Evolutionary conservation across 2,329 filamentous ascomycete genomes (phyloP).

Genomic region (Sporothrix globosa): DNA sequence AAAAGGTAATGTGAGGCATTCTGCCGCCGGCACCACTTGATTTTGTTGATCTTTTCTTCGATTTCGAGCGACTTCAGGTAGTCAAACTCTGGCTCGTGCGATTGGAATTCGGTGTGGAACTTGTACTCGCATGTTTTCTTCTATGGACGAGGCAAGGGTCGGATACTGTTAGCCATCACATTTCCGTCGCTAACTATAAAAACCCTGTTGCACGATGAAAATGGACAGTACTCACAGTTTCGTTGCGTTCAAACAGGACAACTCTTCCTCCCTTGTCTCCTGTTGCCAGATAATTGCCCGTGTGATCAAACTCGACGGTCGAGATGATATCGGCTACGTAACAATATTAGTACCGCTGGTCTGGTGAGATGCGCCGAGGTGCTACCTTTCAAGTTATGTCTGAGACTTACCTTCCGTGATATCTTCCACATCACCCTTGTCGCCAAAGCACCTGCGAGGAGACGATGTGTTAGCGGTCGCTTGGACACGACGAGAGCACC

Average conservation of each 20-base stretch:
- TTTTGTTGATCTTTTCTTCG: constrained; percentile 99
- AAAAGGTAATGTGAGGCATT: constrained; percentile 98
- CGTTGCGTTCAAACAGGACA: constrained; percentile 88
- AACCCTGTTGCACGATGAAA: background rate
- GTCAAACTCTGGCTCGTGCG: constrained; percentile 98
- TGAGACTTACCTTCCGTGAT: constrained; percentile 81
- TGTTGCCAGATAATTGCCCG: constrained; percentile 86
- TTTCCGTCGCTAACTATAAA: background rate
- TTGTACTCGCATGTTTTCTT: constrained; percentile 99
- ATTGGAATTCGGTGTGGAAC: constrained; percentile 99
- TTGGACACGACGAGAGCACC: background rate
- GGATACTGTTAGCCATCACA: constrained; percentile 41
- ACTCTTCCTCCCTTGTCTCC: constrained; percentile 86
- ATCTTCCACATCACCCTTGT: constrained; percentile 98
- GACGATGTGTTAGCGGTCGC: constrained; percentile 38
- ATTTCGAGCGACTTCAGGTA: constrained; percentile 99
- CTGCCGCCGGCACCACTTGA: constrained; percentile 98
- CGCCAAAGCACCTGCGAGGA: constrained; percentile 84
- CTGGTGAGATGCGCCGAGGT: background rate
- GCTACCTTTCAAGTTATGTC: no score
- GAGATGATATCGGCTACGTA: constrained; percentile 81
- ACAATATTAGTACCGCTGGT: constrained; percentile 17
- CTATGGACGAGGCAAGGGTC: constrained; percentile 50
- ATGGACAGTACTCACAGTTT: constrained; percentile 70
- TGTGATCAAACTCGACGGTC: constrained; percentile 88